Percentiles rank a stretch among this genome's conserved stretches.
These are phyloP conservation scores for Trametes pubescens DNA, from an alignment of 1,284 basidiomycete species.

Conservation along the genomic window DNA sequence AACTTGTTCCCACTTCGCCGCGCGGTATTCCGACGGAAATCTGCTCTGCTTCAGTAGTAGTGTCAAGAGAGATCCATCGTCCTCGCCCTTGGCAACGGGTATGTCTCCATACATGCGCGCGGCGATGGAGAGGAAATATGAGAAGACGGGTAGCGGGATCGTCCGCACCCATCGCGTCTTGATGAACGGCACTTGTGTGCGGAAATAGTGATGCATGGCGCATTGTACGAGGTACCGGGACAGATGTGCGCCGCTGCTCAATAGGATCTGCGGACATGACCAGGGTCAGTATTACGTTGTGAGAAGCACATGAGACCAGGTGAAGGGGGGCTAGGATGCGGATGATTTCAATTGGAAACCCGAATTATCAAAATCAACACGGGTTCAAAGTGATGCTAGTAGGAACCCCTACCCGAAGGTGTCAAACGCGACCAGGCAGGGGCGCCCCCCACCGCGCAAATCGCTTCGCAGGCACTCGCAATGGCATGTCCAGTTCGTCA, in stretches of 20 bases:
- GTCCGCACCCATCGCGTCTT: conserved; percentile 76
- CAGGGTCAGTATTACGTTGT: conserved; percentile 23
- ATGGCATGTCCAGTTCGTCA: no score
- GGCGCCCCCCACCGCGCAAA: no score
- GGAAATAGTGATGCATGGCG: conserved; percentile 79
- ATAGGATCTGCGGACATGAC: conserved; percentile 59
- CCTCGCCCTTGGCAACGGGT: conserved; percentile 72
- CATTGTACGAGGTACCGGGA: conserved; percentile 80
- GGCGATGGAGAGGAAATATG: conserved; percentile 67
- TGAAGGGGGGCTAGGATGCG: conserved; percentile 6
- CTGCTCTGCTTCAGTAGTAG: conserved; percentile 73
- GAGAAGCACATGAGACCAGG: conserved; percentile 10
- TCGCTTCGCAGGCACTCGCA: no score
- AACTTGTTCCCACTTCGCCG: conserved; percentile 67
- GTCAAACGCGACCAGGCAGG: no score
- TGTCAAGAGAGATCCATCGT: conserved; percentile 72
- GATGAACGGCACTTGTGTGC: conserved; percentile 72
- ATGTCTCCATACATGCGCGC: conserved; percentile 67
- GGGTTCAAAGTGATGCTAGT: no score
- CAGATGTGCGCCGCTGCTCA: conserved; percentile 75
- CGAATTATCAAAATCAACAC: no score
- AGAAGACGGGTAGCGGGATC: conserved; percentile 64
- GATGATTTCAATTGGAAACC: no score
- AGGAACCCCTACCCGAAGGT: no score
- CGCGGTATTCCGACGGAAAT: conserved; percentile 60